Percentiles rank a stretch among this genome's conserved stretches.
These are phyloP conservation scores for Suhomyces prunicola DNA, from an alignment of 805 yeast species.

Conservation along the genomic window DNA sequence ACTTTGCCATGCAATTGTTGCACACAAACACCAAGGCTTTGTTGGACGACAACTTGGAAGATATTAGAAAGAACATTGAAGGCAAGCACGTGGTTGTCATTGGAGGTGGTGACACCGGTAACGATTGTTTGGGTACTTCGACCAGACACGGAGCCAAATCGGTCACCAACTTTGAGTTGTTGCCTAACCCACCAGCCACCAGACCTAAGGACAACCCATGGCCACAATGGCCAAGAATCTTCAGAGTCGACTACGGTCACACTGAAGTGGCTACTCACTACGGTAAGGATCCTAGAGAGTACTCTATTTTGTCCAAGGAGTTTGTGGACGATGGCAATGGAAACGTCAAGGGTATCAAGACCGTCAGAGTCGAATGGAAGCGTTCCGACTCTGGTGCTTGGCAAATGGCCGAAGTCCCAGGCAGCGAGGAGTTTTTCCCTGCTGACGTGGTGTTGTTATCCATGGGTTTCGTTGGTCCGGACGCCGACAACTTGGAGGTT, in stretches of 20 bases:
- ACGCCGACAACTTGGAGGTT: conserved; percentile 67
- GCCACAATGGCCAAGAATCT: conserved; percentile 99
- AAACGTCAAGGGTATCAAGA: conserved; percentile 90
- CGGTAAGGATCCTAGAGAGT: conserved; percentile 97
- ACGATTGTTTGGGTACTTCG: conserved; percentile 96
- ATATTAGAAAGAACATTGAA: conserved; percentile 62
- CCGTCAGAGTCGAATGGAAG: conserved; percentile 98
- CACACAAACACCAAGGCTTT: conserved; percentile 87
- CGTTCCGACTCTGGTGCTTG: conserved; percentile 93
- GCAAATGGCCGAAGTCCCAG: conserved; percentile 98
- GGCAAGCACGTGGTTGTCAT: conserved; percentile 94
- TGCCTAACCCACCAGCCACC: conserved; percentile 85
- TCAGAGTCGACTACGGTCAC: conserved; percentile 98
- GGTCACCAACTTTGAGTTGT: conserved; percentile 87
- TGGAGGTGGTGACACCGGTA: conserved; percentile 99
- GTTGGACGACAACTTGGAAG: conserved; percentile 75
- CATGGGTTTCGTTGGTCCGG: conserved; percentile 98
- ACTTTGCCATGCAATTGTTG: conserved; percentile 91
- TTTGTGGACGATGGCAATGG: conserved; percentile 94
- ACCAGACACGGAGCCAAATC: conserved; percentile 96
- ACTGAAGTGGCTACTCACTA: conserved; percentile 91
- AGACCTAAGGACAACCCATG: conserved; percentile 96
- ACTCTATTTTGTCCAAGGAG: conserved; percentile 91
- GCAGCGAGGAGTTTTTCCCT: conserved; percentile 88
- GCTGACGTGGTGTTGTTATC: conserved; percentile 92